Evolutionary conservation across 106 monocot species (phyloP).

Genomic region (Dendrobium officinale): DNA sequence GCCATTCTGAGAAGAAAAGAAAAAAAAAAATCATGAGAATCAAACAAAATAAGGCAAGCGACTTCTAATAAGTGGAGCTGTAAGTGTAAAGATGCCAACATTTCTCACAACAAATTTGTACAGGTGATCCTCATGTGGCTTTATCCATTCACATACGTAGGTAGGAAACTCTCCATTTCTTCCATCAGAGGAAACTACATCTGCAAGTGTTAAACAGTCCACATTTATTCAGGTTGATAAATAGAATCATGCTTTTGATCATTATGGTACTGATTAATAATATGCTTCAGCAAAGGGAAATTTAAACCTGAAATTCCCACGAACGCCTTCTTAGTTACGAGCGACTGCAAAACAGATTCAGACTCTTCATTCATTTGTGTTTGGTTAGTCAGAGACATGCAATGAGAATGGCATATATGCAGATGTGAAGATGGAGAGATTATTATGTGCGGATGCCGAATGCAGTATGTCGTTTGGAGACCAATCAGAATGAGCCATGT

Average conservation of each 20-base stretch:
- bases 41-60: background rate
- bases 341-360: conserved; percentile 45
- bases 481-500: too few species aligned
- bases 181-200: conserved; percentile 14
- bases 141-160: conserved; percentile 63
- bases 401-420: background rate
- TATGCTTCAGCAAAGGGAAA: background rate
- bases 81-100: conserved; percentile 25
- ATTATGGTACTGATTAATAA: background rate
- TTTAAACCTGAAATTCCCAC: conserved; percentile 63
- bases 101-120: conserved; percentile 60
- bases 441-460: too few species aligned
- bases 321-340: conserved; percentile 71
- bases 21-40: background rate
- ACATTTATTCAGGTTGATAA: background rate
- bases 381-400: background rate
- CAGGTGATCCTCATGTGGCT: conserved; percentile 38
- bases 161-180: conserved; percentile 15
- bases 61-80: background rate
- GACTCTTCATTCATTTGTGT: background rate
- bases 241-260: background rate
- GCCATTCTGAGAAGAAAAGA: conserved; percentile 17
- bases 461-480: too few species aligned
- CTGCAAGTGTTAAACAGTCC: conserved; percentile 14
- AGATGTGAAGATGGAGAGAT: too few species aligned